Base-by-base conservation (phyloP, 768 basidiomycete genomes). In the Naganishia onofrii region DNA sequence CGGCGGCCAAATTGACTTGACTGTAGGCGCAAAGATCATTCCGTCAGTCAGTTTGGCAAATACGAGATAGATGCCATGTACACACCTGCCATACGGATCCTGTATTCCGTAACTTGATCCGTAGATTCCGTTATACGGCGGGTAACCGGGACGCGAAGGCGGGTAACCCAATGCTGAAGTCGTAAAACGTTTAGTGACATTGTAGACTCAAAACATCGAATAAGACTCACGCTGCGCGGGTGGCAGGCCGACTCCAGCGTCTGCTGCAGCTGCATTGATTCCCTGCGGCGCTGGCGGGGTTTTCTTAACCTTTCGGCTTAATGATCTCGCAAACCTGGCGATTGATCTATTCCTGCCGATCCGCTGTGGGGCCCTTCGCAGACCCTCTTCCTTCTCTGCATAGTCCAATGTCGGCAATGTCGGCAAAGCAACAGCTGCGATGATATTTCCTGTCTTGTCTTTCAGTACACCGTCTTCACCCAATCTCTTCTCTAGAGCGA, bases 381-480 rank as follows among this genome's bases (percentile, higher is more conserved):
- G 52, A 28, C 71, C 73, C 53, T 83, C 76, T 73, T 90, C 88
- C 36, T 82, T 81, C 72, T 93, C 90, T 67, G 94, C 89, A 55
- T 96, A 85, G n/a, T 87, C 88, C 60, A 99, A 84, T 73, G 90
- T 91, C 17, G 96, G 96, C 38, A 98, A 86, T 10, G 96, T 99
- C 0, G 96, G 96, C 81, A 96, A 93, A 23, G 93, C 92, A 7
- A 92, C 85, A 12, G 88, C 89, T 74, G 88, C 86, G 19, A 91
- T 85, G 76, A 90, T 82, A 78, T 91, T 88, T 68, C 92, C 93
- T 79, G 91, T 93, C 85, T 91, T 91, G 83, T 92, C 92, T 85
- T 90, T 93, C 73, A 95, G 84, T 81, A 83, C 93, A 79, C 93
- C 94, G 69, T 93, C 92, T 76, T 86, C 87, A 3, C 93, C 96